Evolutionary conservation across 2,329 filamentous ascomycete genomes (phyloP), one percentile per base, ranked within the genome.

Genomic region (Nemania sp.): DNA sequence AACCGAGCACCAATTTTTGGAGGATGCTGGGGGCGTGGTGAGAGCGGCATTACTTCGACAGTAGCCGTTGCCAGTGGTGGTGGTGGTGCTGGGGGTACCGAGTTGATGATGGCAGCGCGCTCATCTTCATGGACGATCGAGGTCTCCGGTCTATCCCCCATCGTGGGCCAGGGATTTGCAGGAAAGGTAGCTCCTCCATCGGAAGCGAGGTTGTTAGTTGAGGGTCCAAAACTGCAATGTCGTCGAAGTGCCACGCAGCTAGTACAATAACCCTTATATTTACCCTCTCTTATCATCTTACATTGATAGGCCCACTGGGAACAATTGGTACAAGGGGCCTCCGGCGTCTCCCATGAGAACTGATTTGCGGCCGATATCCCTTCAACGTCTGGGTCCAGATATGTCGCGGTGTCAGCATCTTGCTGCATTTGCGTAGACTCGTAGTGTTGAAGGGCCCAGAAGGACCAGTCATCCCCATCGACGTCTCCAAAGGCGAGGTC

Each of bases 1-100:
- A 97, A 93, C 13, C 91, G 85, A 52, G 89, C 86, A 54, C 87
- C 90, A 63, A 86, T 86, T 73, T 91, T 92, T 50, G 87, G 80
- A 54, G 71, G 64, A 29, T 52, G 60, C 45, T 65, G 70, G 18
- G 68, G 65, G n/a, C 67, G 68, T 39, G 60, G 60, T 58, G 68
- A 75, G 45, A 72, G 67, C 1, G 67, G 68, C 4, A 70, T 69
- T 40, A 74, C 74, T 21, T 67, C 65, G 37, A 67, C 54, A 3
- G 59, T 51, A 21, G 47, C 52, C 32, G 49, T 55, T 45, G 60
- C 54, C 2, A 64, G 62, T 10, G 54, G 39, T 51, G 55, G 62
- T 10, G 54, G 39, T 51, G 55, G 67, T 47, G 54, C 56, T 29
- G 25, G 25, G 11, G 58, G 69, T 37, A 59, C 65, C 45, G 65